These are phyloP conservation scores for Xerophyta viscosa DNA, from an alignment of 106 monocot species.

Conservation along the genomic window DNA sequence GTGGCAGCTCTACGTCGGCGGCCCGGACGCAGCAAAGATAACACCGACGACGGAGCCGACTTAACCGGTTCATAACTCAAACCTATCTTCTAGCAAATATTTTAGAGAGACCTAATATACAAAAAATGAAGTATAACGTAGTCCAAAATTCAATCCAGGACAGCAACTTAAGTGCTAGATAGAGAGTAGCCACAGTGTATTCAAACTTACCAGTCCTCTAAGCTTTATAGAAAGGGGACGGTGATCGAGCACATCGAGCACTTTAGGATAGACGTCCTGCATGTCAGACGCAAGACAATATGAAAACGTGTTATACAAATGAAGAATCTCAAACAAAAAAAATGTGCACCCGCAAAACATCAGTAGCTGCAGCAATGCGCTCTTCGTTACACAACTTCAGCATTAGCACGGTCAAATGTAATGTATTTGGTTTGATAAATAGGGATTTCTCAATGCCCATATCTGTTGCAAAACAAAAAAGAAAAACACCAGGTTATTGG, in stretches of 20 bases:
- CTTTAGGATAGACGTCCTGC: constrained; percentile 68
- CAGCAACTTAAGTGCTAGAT: no score
- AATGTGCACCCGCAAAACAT: constrained; percentile 63
- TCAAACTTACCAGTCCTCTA: constrained; percentile 60
- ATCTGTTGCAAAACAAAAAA: constrained; percentile 19
- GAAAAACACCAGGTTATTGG: neutral
- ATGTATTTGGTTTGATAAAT: constrained; percentile 88
- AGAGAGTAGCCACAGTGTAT: no score
- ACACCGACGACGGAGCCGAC: no score
- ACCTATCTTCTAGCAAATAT: no score
- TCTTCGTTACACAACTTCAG: constrained; percentile 89
- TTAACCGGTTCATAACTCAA: no score
- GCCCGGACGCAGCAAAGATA: no score
- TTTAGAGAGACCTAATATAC: no score
- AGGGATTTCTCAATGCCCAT: constrained; percentile 86
- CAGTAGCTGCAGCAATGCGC: constrained; percentile 64
- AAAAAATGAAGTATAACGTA: no score
- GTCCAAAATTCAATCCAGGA: no score
- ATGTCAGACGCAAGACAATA: constrained; percentile 3
- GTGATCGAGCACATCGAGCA: constrained; percentile 68
- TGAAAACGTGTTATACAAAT: neutral
- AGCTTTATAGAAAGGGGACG: constrained; percentile 63
- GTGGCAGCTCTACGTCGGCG: no score
- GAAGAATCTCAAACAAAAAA: constrained; percentile 1
- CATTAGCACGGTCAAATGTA: constrained; percentile 98